Base-by-base conservation (phyloP, 768 basidiomycete species). In the Coprinellus micaceus region DNA sequence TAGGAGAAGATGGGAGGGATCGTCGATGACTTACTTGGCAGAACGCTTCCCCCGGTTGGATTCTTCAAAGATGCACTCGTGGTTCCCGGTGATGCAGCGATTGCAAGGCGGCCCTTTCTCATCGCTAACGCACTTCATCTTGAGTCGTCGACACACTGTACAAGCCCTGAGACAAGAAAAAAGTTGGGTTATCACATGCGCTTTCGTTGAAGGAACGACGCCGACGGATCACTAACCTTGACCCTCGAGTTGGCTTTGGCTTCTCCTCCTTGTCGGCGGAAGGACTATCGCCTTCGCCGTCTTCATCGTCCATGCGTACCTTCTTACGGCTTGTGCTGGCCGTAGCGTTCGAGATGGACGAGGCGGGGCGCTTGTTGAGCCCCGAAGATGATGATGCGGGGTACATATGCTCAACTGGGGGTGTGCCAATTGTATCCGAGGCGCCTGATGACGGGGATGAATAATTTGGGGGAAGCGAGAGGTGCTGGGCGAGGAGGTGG, bases 11-110 rank as follows among this genome's bases (percentile, higher is more conserved):
- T n/a, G n/a, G n/a, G n/a, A n/a, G n/a, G n/a, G n/a, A n/a, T n/a
- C n/a, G 29, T n/a, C 52, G 57, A 47, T 21, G 21, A 63, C 80
- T 61, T 71, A 91, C 91, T 91, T 92, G 53, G 88, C 82, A 21
- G 89, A 84, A 11, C 91, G 84, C 69, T 95, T 96, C 40, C 97
- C 97, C 47, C 97, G 82, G 68, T 98, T 95, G 1, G 90, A 93
- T 69, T 98, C 96, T 73, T 98, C 94, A 60, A 99, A 98, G 43
- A 97, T 83, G 66, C 97, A 99, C 63, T 96, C 92, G 64, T 95
- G 89, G 61, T 83, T 83, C 19, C 89, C 87, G 0, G 84, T 65
- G 45, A 74, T 71, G 64, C 94, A 97, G 21, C 94, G 86, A 65
- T 94, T 95, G 75, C 94, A 97, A 0, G 94, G 91, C 0, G 89